phyloP scores from a whole-genome alignment of 2,329 filamentous ascomycete genomes.

The Alternaria angustiovoidea region DNA sequence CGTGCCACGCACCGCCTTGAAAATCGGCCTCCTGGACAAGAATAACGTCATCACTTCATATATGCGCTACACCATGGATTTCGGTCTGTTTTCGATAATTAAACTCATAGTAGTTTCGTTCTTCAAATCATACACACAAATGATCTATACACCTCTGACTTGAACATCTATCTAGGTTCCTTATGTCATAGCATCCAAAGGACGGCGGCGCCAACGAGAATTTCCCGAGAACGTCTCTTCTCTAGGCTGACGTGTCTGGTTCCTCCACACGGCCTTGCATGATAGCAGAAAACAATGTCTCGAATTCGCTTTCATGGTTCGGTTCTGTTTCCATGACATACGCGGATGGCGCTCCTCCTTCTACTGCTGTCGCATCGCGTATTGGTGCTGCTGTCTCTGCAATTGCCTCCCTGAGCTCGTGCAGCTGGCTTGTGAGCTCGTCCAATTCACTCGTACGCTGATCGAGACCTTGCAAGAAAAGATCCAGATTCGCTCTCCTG shows the following conservation, averaged over 20 bases:
- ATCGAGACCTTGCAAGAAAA: background rate
- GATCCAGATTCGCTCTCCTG: background rate
- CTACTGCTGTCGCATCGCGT: background rate
- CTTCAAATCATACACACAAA: too few species aligned
- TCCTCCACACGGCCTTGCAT: background rate
- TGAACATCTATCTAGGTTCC: background rate
- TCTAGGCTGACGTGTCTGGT: background rate
- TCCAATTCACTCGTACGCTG: background rate
- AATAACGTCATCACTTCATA: too few species aligned
- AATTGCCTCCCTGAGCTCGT: background rate
- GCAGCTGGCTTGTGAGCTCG: background rate
- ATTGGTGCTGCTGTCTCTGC: too few species aligned
- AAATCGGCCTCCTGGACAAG: background rate
- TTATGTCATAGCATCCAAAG: background rate
- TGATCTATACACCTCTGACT: background rate
- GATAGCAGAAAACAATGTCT: background rate
- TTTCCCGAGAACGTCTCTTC: background rate
- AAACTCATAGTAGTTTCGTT: background rate
- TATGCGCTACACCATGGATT: background rate
- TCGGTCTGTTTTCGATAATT: background rate
- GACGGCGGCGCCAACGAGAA: background rate
- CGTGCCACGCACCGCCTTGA: background rate
- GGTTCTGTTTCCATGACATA: background rate
- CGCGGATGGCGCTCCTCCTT: background rate
- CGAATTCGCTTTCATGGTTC: background rate